Evolutionary conservation across 2,329 filamentous ascomycete genomes (phyloP).

Genomic region (Amylocarpus encephaloides): DNA sequence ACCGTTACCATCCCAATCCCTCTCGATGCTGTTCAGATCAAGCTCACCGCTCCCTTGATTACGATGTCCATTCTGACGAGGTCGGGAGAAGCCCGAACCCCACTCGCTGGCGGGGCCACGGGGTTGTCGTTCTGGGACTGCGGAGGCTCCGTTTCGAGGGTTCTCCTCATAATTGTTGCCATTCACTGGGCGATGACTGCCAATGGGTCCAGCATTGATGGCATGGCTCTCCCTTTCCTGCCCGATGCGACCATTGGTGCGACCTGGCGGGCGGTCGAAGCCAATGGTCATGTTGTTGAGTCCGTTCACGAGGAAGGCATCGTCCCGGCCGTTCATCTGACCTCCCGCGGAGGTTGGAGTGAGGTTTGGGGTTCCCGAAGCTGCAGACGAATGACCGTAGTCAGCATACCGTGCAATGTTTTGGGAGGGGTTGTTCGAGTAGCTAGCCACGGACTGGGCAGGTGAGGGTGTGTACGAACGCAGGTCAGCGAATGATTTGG

Average conservation of each 20-base stretch:
- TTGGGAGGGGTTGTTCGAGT: slow-evolving; percentile 60
- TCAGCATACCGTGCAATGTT: slow-evolving; percentile 55
- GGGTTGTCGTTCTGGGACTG: slow-evolving; percentile 55
- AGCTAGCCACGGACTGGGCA: slow-evolving; percentile 82
- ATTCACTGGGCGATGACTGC: slow-evolving; percentile 54
- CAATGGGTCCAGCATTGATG: slow-evolving; percentile 50
- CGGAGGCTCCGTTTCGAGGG: slow-evolving; percentile 23
- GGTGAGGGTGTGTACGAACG: slow-evolving; percentile 94
- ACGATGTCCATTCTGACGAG: slow-evolving; percentile 53
- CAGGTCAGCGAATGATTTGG: slow-evolving; percentile 94
- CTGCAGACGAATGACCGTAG: slow-evolving; percentile 47
- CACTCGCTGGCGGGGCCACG: slow-evolving; percentile 50
- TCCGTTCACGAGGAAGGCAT: slow-evolving; percentile 38
- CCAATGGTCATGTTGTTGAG: slow-evolving; percentile 55
- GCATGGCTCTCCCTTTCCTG: slow-evolving; percentile 41
- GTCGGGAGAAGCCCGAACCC: slow-evolving; percentile 50
- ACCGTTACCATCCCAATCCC: slow-evolving; percentile 27
- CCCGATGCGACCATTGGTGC: slow-evolving; percentile 38
- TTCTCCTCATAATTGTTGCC: slow-evolving; percentile 26
- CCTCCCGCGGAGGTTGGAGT: slow-evolving; percentile 77
- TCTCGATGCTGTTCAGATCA: slow-evolving; percentile 21
- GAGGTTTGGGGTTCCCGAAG: slow-evolving; percentile 59
- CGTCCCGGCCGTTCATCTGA: slow-evolving; percentile 32
- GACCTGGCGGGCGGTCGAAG: slow-evolving; percentile 27
- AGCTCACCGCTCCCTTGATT: slow-evolving; percentile 50